Evolutionary conservation across 75 land plant genomes (phyloP).

Genomic region (Chamaecyparis obtusa): DNA sequence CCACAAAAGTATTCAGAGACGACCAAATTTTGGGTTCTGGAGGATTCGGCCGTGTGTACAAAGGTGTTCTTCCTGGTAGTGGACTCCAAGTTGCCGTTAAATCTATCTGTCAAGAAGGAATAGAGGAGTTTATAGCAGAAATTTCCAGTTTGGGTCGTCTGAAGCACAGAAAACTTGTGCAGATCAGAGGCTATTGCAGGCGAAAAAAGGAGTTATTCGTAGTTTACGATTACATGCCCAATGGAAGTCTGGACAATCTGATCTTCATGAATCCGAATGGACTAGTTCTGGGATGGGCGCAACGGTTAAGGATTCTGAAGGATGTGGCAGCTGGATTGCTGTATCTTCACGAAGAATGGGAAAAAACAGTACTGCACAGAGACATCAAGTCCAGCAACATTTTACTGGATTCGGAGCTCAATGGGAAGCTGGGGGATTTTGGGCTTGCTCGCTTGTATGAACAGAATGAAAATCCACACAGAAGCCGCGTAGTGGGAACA

Average conservation of each 20-base stretch:
- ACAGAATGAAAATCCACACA: conserved; percentile 20
- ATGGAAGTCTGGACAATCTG: conserved; percentile 28
- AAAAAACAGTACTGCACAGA: conserved; percentile 16
- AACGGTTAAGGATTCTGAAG: conserved; percentile 35
- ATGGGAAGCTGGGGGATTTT: conserved; percentile 36
- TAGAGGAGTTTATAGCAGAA: conserved; percentile 23
- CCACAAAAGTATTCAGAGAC: conserved; percentile 16
- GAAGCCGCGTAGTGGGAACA: conserved; percentile 29
- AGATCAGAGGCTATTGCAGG: conserved; percentile 31
- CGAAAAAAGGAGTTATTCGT: conserved; percentile 15
- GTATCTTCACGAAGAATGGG: conserved; percentile 28
- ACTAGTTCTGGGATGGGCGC: conserved; percentile 26
- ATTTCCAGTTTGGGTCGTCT: conserved; percentile 26
- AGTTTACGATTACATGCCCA: conserved; percentile 31
- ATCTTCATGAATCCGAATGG: conserved; percentile 7
- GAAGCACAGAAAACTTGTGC: conserved; percentile 26
- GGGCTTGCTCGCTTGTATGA: conserved; percentile 35
- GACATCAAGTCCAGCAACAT: conserved; percentile 38
- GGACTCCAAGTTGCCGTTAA: conserved; percentile 17
- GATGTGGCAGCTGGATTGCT: conserved; percentile 42
- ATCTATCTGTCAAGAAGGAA: conserved; percentile 18
- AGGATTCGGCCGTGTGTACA: conserved; percentile 29
- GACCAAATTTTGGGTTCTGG: conserved; percentile 15
- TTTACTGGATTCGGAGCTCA: conserved; percentile 23
- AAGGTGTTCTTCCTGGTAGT: conserved; percentile 2